phyloP scores from a whole-genome alignment of 495 filamentous ascomycete genomes.

The Talaromyces borbonicus region DNA sequence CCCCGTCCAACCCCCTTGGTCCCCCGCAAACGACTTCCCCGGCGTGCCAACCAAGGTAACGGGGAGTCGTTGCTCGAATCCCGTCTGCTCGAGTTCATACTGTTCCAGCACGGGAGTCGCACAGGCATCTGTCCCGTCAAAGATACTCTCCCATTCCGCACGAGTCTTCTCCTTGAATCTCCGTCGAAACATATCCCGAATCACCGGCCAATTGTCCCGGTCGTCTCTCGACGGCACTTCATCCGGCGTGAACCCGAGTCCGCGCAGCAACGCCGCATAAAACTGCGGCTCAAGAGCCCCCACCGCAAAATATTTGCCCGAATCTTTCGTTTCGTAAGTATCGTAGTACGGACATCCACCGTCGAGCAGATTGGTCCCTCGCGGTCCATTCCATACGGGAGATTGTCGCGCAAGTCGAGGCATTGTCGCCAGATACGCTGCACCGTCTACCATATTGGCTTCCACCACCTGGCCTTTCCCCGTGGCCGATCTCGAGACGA shows the following conservation, averaged over 20 bases:
- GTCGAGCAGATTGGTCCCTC: conserved; percentile 75
- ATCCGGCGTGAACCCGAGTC: conserved; percentile 45
- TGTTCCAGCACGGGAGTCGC: conserved; percentile 77
- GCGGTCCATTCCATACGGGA: conserved; percentile 45
- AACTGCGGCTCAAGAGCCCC: conserved; percentile 86
- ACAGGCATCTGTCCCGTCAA: conserved; percentile 86
- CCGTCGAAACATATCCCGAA: conserved; percentile 49
- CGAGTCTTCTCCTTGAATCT: conserved; percentile 67
- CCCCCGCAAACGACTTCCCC: conserved; percentile 42
- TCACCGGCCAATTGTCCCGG: conserved; percentile 50
- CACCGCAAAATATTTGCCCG: conserved; percentile 74
- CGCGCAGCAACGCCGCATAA: conserved; percentile 54
- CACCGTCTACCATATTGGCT: conserved; percentile 93
- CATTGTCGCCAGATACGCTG: conserved; percentile 66
- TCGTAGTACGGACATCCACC: conserved; percentile 81
- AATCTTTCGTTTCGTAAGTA: conserved; percentile 74
- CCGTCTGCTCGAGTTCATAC: conserved; percentile 54
- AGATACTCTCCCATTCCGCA: conserved; percentile 72
- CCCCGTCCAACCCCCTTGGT: conserved; percentile 57
- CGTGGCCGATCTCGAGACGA: conserved; percentile 31
- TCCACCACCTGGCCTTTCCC: conserved; percentile 83
- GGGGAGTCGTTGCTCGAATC: conserved; percentile 64
- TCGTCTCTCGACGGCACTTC: conserved; percentile 47
- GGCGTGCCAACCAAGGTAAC: conserved; percentile 63
- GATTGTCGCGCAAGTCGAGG: conserved; percentile 52